These are phyloP conservation scores for Chaetoceros tenuissimus DNA, from an alignment of 108 stramenopile species.

Conservation along the genomic window DNA sequence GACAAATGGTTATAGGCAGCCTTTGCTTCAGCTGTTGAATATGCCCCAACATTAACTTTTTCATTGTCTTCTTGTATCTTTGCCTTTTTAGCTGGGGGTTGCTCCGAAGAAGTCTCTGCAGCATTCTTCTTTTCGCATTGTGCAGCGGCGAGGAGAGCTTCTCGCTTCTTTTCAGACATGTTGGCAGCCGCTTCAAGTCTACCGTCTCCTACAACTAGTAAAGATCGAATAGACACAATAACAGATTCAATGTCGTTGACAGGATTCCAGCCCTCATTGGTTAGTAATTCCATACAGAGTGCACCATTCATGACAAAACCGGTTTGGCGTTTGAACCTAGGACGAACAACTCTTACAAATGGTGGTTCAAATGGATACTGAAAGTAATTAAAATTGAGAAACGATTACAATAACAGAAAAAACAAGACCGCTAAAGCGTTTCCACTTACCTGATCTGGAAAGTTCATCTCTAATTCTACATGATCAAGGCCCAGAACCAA, in stretches of 20 bases:
- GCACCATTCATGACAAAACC: conserved; percentile 95
- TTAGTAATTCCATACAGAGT: conserved; percentile 88
- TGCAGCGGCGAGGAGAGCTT: conserved; percentile 24
- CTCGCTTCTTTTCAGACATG: conserved; percentile 32
- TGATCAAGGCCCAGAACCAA: conserved; percentile 58
- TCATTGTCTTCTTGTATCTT: neutral
- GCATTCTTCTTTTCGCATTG: neutral
- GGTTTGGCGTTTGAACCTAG: conserved; percentile 83
- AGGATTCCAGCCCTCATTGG: conserved; percentile 90
- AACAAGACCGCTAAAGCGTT: too few species aligned
- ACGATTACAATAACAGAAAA: neutral
- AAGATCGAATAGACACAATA: conserved; percentile 83
- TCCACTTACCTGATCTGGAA: conserved; percentile 67
- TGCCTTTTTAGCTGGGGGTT: neutral
- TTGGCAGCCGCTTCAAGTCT: conserved; percentile 60
- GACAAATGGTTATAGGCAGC: conserved; percentile 73
- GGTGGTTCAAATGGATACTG: conserved; percentile 87
- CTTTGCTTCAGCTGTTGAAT: conserved; percentile 57
- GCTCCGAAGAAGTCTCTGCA: neutral
- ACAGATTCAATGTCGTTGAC: conserved; percentile 91
- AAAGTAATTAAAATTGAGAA: neutral
- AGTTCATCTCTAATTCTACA: conserved; percentile 84
- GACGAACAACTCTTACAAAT: conserved; percentile 79
- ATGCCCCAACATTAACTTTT: conserved; percentile 24
- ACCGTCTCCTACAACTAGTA: conserved; percentile 87